phyloP scores from a whole-genome alignment of 2,329 filamentous ascomycete species.

The Zymoseptoria ardabiliae region DNA sequence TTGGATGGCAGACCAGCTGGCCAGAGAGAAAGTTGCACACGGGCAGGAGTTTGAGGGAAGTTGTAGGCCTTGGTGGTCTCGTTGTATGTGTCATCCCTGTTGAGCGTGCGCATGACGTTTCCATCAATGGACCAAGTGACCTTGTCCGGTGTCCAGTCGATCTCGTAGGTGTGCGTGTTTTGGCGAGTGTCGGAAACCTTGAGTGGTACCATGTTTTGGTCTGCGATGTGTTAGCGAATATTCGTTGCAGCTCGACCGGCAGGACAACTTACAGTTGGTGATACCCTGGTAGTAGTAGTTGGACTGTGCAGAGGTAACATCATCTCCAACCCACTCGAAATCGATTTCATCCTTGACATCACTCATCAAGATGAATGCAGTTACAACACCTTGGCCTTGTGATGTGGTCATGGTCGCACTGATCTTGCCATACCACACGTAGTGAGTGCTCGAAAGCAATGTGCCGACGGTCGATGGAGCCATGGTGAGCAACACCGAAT shows the following conservation, averaged over 20 bases:
- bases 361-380: conserved; percentile 89
- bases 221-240: conserved; percentile 38
- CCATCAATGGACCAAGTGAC: conserved; percentile 87
- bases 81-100: conserved; percentile 80
- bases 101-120: conserved; percentile 62
- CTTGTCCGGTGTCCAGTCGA: conserved; percentile 82
- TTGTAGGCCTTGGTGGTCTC: conserved; percentile 70
- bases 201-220: conserved; percentile 68
- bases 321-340: conserved; percentile 84
- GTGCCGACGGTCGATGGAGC: conserved; percentile 77
- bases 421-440: conserved; percentile 96
- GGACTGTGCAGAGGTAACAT: conserved; percentile 72
- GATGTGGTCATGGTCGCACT: conserved; percentile 78
- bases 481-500: conserved; percentile 76
- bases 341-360: conserved; percentile 98
- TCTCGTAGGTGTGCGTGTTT: conserved; percentile 82
- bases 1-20: conserved; percentile 77
- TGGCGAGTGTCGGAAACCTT: conserved; percentile 62
- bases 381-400: conserved; percentile 83
- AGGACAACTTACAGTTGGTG: conserved; percentile 65
- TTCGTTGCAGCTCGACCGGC: not conserved
- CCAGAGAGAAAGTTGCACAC: conserved; percentile 93
- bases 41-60: conserved; percentile 84
- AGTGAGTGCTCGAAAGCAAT: conserved; percentile 72
- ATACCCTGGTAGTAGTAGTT: conserved; percentile 98